Conservation (phyloP, 345 rosid species). For the Acer negundo region DNA sequence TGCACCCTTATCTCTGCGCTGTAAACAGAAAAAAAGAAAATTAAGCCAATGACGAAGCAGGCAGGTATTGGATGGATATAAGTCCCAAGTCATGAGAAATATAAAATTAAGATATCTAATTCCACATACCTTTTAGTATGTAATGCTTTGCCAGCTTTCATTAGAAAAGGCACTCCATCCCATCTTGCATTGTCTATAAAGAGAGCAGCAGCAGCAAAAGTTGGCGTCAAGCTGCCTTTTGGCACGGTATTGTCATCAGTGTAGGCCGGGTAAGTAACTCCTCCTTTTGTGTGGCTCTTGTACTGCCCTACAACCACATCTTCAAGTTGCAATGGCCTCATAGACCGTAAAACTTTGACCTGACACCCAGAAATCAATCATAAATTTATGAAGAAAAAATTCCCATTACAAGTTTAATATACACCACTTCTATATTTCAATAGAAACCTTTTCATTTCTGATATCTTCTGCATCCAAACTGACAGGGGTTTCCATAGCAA, state of each 20-base stretch:
- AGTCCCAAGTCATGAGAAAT: neutral
- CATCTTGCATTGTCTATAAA: conserved; percentile 97
- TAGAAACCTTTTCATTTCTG: conserved; percentile 86
- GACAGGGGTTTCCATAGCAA: conserved; percentile 99
- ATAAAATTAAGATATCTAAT: conserved; percentile 3
- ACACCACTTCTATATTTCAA: neutral
- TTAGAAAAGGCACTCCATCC: conserved; percentile 97
- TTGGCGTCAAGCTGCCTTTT: conserved; percentile 85
- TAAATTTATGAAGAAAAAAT: neutral
- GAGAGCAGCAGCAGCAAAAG: conserved; percentile 99
- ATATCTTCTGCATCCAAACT: conserved; percentile 98
- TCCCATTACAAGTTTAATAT: neutral
- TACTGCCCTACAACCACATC: conserved; percentile 91
- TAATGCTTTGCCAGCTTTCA: conserved; percentile 98
- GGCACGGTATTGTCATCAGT: conserved; percentile 93
- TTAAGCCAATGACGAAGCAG: conserved; percentile 1
- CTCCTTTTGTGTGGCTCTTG: conserved; percentile 91
- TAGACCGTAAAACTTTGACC: conserved; percentile 96
- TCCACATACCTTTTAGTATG: conserved; percentile 65
- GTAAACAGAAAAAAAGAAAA: conserved; percentile 24
- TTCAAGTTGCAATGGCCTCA: conserved; percentile 82
- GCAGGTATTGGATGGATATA: neutral
- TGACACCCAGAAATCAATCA: conserved; percentile 31
- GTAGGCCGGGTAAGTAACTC: conserved; percentile 75
- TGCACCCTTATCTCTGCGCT: conserved; percentile 99